Conservation (phyloP, 83 land plant genomes). For the Thuja plicata region DNA sequence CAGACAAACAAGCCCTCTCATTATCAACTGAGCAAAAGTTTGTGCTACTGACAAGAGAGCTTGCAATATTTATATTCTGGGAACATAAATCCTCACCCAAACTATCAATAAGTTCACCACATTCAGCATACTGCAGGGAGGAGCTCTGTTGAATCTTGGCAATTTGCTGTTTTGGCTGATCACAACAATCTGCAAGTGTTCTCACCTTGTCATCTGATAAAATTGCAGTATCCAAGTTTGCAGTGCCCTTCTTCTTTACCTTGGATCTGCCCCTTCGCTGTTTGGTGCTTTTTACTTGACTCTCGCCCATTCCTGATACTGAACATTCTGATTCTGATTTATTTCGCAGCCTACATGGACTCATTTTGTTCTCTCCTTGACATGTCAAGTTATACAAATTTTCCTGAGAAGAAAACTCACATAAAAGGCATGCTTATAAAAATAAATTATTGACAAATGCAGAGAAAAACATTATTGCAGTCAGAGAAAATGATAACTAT, state of each 20-base stretch:
- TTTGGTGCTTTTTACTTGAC: not conserved
- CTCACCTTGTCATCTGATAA: slow-evolving; percentile 10
- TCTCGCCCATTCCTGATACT: not conserved
- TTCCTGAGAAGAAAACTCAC: slow-evolving; percentile 1
- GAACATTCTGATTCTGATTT: not conserved
- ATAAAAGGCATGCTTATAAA: not conserved
- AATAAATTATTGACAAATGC: not conserved
- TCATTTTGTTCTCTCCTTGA: not conserved
- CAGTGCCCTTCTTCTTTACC: slow-evolving; percentile 4
- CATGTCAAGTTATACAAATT: not conserved
- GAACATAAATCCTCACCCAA: slow-evolving; percentile 1
- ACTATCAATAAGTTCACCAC: not conserved
- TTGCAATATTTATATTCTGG: not conserved
- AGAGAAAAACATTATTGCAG: not conserved
- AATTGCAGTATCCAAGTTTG: not conserved
- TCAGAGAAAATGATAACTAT: not conserved
- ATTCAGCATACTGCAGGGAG: not conserved
- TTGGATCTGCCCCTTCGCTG: slow-evolving; percentile 5
- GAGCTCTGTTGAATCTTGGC: not conserved
- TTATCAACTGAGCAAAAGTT: not conserved
- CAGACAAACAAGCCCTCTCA: not conserved
- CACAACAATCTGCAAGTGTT: not conserved
- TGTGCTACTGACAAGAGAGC: not conserved
- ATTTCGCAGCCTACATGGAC: not conserved
- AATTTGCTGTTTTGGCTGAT: not conserved